A percentile compares a stretch with the other conserved stretches of the same genome.
These are phyloP conservation scores for Suillus spraguei DNA, from an alignment of 768 basidiomycete genomes.

Conservation along the genomic window DNA sequence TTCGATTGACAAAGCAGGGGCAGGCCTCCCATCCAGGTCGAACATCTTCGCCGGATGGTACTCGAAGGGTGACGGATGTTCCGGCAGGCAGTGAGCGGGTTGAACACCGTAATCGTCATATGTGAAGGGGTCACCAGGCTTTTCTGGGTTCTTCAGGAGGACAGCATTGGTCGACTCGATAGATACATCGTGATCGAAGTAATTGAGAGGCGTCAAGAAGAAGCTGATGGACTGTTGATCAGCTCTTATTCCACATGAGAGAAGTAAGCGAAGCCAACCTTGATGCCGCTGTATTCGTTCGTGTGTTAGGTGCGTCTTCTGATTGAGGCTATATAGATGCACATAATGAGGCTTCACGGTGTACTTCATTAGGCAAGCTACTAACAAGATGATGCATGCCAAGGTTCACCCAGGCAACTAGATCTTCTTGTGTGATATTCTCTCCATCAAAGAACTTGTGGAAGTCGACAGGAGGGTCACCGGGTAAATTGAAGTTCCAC, in stretches of 20 bases:
- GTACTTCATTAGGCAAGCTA: not conserved
- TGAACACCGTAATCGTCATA: conserved; percentile 58
- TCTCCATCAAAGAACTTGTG: conserved; percentile 67
- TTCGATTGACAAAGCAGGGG: conserved; percentile 33
- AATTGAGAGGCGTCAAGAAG: conserved; percentile 63
- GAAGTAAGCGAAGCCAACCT: conserved; percentile 37
- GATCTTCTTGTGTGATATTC: conserved; percentile 62
- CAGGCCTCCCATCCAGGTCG: conserved; percentile 37
- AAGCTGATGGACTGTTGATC: conserved; percentile 39
- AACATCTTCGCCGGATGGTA: conserved; percentile 38
- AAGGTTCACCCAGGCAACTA: conserved; percentile 68
- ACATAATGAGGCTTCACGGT: not conserved
- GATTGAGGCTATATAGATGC: conserved; percentile 48
- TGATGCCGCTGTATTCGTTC: conserved; percentile 56
- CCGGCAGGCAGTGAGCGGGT: conserved; percentile 41
- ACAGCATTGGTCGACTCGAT: conserved; percentile 59
- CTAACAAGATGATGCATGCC: conserved; percentile 66
- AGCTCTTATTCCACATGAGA: not conserved
- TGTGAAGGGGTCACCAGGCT: conserved; percentile 39
- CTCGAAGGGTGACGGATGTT: conserved; percentile 39
- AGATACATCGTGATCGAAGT: conserved; percentile 64
- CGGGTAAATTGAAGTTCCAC: conserved; percentile 69
- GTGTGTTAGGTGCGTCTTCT: conserved; percentile 65
- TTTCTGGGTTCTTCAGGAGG: conserved; percentile 42
- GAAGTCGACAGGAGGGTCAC: conserved; percentile 55